Conservation (phyloP, 2,329 filamentous ascomycete species). For the Hymenoscyphus fraxineus region DNA sequence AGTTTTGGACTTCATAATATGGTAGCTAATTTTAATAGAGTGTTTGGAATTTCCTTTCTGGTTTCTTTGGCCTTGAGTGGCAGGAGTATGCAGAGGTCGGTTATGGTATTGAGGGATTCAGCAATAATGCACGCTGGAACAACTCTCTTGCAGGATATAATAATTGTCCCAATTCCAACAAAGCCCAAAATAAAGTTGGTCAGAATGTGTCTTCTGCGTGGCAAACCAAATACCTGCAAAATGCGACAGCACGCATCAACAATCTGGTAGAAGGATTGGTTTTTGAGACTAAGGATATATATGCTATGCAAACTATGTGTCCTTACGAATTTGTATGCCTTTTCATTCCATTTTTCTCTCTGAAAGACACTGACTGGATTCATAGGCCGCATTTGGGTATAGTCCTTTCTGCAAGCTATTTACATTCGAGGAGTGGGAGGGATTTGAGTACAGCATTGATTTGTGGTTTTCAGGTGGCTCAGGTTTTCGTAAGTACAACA, state of each 20-base stretch:
- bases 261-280: constrained; percentile 53
- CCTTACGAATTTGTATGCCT: constrained; percentile 63
- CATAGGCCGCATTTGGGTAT: constrained; percentile 64
- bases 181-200: constrained; percentile 45
- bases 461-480: constrained; percentile 57
- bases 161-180: constrained; percentile 60
- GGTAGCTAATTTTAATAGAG: constrained; percentile 19
- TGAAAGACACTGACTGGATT: constrained; percentile 15
- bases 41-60: constrained; percentile 73
- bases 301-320: constrained; percentile 68
- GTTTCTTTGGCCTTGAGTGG: constrained; percentile 76
- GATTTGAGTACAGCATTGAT: constrained; percentile 69
- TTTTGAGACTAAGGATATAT: constrained; percentile 62
- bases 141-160: constrained; percentile 67
- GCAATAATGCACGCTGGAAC: constrained; percentile 41
- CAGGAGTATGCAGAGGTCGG: constrained; percentile 56
- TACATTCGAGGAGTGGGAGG: constrained; percentile 70
- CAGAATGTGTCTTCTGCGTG: constrained; percentile 54
- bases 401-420: constrained; percentile 72
- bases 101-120: constrained; percentile 37
- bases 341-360: not conserved
- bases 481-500: constrained; percentile 19
- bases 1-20: not conserved
- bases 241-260: constrained; percentile 58
- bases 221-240: constrained; percentile 60